A percentile compares a stretch with the other conserved stretches of the same genome.
phyloP scores from a whole-genome alignment of 2,329 filamentous ascomycete genomes.

The Dactylellina cionopaga region DNA sequence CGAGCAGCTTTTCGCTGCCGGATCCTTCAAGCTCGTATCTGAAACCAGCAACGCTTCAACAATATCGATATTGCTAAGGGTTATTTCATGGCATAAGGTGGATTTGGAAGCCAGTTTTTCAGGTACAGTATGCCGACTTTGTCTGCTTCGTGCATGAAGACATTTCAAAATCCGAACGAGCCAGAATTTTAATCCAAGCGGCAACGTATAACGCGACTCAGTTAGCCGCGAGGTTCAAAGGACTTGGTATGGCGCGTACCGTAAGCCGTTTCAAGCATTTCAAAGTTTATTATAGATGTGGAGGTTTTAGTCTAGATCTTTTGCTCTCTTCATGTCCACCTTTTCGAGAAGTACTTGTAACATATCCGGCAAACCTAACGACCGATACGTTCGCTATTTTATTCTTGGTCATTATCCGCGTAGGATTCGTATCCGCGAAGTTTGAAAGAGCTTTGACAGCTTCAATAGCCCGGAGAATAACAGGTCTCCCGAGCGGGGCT shows the following conservation, averaged over 20 bases:
- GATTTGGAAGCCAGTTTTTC: background rate
- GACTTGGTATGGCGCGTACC: too few species aligned
- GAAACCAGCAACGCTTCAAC: background rate
- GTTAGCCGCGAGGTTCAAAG: background rate
- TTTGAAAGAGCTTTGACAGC: background rate
- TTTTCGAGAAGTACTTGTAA: background rate
- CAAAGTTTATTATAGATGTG: background rate
- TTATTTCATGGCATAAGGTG: background rate
- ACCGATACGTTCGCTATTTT: background rate
- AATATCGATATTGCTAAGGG: background rate
- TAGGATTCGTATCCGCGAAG: background rate
- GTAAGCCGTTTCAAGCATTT: background rate
- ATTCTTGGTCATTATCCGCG: too few species aligned
- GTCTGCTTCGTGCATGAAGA: too few species aligned
- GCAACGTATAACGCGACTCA: background rate
- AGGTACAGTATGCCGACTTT: background rate
- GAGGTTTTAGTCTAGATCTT: too few species aligned
- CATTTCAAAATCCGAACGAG: too few species aligned
- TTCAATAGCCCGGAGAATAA: background rate
- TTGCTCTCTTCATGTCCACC: background rate
- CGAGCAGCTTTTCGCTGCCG: background rate
- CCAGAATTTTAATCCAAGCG: background rate
- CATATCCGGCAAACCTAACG: background rate
- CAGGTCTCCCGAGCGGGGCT: background rate
- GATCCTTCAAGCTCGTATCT: too few species aligned